phyloP scores from a whole-genome alignment of 495 filamentous ascomycete species.

The Neurospora sublineolata region DNA sequence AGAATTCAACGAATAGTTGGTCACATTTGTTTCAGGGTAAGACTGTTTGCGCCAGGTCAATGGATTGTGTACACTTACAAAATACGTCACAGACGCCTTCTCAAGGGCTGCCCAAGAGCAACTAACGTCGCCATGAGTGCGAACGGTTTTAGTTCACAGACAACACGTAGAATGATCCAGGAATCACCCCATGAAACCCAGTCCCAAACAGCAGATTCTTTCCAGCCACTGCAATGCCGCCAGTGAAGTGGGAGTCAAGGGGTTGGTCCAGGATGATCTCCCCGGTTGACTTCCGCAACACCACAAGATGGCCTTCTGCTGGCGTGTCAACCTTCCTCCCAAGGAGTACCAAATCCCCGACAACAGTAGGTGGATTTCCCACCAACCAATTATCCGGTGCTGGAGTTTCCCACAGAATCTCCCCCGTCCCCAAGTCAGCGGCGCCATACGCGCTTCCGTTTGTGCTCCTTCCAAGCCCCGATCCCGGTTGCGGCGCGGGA shows the following conservation, averaged over 20 bases:
- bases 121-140: slow-evolving; percentile 4
- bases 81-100: background rate
- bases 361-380: background rate
- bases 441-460: slow-evolving; percentile 26
- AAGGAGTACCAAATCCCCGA: slow-evolving; percentile 1
- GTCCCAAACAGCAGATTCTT: slow-evolving; percentile 5
- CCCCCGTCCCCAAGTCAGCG: slow-evolving; percentile 14
- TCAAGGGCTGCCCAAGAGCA: background rate
- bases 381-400: background rate
- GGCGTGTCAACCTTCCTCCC: background rate
- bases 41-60: background rate
- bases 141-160: slow-evolving; percentile 4
- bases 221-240: slow-evolving; percentile 1
- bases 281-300: slow-evolving; percentile 3
- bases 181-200: slow-evolving; percentile 1
- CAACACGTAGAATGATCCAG: slow-evolving; percentile 1
- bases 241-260: background rate
- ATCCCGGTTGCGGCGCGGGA: slow-evolving; percentile 1
- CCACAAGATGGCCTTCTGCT: background rate
- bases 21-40: background rate
- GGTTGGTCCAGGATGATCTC: background rate
- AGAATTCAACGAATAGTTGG: slow-evolving; percentile 8
- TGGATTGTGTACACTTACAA: background rate
- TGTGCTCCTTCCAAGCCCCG: slow-evolving; percentile 2
- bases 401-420: slow-evolving; percentile 2